Evolutionary conservation across 305 asterid genomes (phyloP), one percentile per base, ranked within the genome.

Genomic region (Rubia tinctorum): DNA sequence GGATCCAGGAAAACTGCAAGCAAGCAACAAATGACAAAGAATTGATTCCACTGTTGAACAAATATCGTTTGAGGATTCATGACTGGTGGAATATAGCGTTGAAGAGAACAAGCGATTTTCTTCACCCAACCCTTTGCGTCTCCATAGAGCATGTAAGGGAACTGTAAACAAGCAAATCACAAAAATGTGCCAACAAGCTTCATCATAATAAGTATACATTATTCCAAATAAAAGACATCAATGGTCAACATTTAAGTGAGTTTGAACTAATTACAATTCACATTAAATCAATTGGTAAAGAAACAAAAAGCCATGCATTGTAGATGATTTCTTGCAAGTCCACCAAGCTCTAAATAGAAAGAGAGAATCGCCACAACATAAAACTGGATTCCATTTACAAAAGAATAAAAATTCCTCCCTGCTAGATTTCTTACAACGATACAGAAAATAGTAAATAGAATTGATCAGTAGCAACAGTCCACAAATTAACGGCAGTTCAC

Each of bases 1-100:
- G 98, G 98, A 85, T 93, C 96, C 62, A 93, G 66, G 76, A 89
- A 91, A 71, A 88, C 82, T 18, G 97, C 96, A 75, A 84, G 66
- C 70, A 85, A 78, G 80, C 96, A 91, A 77, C 86, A 86, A 71
- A 87, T 80, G 30, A 83, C 90, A 47, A 93, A 93, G 84, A 91
- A 87, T 75, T 88, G 78, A 88, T 82, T 92, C 98, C 98, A 92
- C 81, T 72, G 78, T 72, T 87, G 98, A 66, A 92, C 86, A 76
- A 77, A 66, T 80, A 76, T 86, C 3, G 93, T 76, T 77, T 92
- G 96, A 76, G 95, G 95, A 84, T 90, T 92, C 88, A 92, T 92
- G 77, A 92, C 86, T 55, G 93, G 88, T 3, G 96, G 96, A 78
- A 90, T 83, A 81, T 64, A 93, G 39, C 78, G 81, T 62, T 70